Base-by-base conservation (phyloP, 129 eudicot genomes). In the Flaveria linearis region DNA sequence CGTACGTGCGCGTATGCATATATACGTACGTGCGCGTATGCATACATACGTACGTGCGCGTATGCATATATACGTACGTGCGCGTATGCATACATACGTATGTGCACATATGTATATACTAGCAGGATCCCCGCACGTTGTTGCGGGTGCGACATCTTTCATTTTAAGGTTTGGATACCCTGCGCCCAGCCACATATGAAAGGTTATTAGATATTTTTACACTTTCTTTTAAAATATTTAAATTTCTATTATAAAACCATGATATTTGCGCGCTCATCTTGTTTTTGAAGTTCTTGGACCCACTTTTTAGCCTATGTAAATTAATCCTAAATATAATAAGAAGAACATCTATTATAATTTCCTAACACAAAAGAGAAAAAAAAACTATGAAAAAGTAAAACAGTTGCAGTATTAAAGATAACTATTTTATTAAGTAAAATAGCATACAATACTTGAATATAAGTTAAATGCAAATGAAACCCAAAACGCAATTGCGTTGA, bases 271-370 rank as follows among this genome's bases (percentile, higher is more conserved):
- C n/a, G 67, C 80, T 67, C 65, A 94, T 97, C 97, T 94, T 91
- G 97, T 86, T 93, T 92, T 81, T 90, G 95, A 70, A 93, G 87
- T 79, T 93, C 97, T 81, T 93, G 96, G 46, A 93, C 98, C 97
- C 98, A 93, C 84, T 87, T 93, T 88, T 93, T 93, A 36, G 98
- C 98, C 73, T 87, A 87, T 43, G 83, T 76, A 85, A 90, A 93
- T 7, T 96, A 93, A 74, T 93, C 98, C 97, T 90, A 74, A 50
- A n/a, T 22, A 28, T 16, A n/a, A 12, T 25, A 66, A 25, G 60
- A 80, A 46, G 69, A 77, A 11, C 57, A 66, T 18, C 30, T 25
- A 26, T 5, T 25, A 43, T 16, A 67, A 53, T 42, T 15, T 69
- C 66, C 45, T 72, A 56, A 66, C 63, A 61, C 63, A 75, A 68